Percentiles rank a stretch among this genome's conserved stretches.
These are phyloP conservation scores for Taiozyma sp. DNA, from an alignment of 1,139 yeast genomes.

Conservation along the genomic window DNA sequence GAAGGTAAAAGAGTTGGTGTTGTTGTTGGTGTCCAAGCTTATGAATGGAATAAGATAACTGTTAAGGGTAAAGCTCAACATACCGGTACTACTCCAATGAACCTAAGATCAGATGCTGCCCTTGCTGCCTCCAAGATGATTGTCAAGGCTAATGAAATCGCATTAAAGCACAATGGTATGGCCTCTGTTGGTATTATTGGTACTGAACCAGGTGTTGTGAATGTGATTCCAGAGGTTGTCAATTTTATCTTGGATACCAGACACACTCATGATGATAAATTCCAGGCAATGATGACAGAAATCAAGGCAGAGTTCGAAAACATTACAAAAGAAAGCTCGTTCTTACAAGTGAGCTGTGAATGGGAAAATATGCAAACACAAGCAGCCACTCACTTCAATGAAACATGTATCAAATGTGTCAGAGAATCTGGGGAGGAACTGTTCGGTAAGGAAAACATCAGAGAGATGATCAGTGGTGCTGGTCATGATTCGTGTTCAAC, in stretches of 20 bases:
- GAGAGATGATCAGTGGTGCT: conserved; percentile 58
- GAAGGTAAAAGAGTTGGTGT: conserved; percentile 53
- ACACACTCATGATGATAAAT: conserved; percentile 43
- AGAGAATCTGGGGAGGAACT: conserved; percentile 43
- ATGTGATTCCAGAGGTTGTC: conserved; percentile 61
- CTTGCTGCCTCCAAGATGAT: conserved; percentile 54
- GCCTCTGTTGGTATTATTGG: conserved; percentile 55
- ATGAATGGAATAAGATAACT: conserved; percentile 51
- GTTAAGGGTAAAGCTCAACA: conserved; percentile 61
- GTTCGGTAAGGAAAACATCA: conserved; percentile 38
- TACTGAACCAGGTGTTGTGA: conserved; percentile 54
- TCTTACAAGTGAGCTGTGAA: conserved; percentile 30
- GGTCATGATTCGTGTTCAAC: conserved; percentile 71
- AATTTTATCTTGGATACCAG: conserved; percentile 54
- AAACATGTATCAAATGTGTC: conserved; percentile 45
- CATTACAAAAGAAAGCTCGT: conserved; percentile 32
- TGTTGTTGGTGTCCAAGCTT: conserved; percentile 64
- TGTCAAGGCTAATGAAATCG: conserved; percentile 49
- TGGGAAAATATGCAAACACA: conserved; percentile 40
- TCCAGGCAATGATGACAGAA: conserved; percentile 36
- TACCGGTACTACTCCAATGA: conserved; percentile 72
- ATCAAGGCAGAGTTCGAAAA: conserved; percentile 33
- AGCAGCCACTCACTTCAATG: conserved; percentile 52
- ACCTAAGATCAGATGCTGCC: conserved; percentile 55
- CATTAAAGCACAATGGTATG: conserved; percentile 45